Conservation (phyloP, 305 asterid genomes). For the Solanum hybrid region DNA sequence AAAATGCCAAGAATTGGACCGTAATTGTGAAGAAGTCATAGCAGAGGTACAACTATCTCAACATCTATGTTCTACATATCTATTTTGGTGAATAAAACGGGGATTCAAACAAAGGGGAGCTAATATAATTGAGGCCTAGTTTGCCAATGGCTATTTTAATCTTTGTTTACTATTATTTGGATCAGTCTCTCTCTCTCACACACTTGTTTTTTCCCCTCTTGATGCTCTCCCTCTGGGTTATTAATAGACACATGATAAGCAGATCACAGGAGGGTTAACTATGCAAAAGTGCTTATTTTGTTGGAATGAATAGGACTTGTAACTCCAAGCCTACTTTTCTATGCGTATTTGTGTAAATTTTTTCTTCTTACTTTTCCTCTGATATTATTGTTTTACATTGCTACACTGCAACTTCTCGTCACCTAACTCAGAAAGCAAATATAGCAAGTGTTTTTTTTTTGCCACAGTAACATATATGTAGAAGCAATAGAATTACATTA, state of each 20-base stretch:
- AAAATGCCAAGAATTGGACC: slow-evolving; percentile 36
- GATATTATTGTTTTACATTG: neutral
- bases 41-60: slow-evolving; percentile 36
- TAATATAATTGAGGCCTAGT: neutral
- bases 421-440: neutral
- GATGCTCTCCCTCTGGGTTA: neutral
- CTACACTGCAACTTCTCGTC: neutral
- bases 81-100: neutral
- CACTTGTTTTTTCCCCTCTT: neutral
- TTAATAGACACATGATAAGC: neutral
- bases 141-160: neutral
- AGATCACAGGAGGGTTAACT: neutral
- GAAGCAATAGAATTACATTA: neutral
- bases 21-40: slow-evolving; percentile 50
- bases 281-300: neutral
- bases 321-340: neutral
- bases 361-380: neutral
- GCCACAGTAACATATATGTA: neutral
- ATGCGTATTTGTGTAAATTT: neutral
- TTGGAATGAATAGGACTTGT: neutral
- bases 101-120: neutral
- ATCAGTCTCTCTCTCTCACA: neutral
- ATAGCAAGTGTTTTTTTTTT: neutral
- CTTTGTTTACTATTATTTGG: neutral
- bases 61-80: neutral